These are phyloP conservation scores for Caloboletus firmus DNA, from an alignment of 1,284 basidiomycete genomes.

Conservation along the genomic window DNA sequence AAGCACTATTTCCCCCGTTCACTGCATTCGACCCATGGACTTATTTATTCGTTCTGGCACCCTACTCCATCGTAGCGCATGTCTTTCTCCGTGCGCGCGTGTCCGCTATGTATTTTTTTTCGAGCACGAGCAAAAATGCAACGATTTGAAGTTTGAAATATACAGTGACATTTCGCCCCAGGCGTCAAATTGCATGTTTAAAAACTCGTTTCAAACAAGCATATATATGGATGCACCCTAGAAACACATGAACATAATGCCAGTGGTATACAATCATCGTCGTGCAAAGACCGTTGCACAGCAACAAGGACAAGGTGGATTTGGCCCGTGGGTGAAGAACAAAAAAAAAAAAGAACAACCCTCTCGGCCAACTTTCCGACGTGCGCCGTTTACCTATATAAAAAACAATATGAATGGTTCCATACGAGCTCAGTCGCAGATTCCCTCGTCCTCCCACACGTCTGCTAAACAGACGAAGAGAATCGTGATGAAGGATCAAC, in stretches of 20 bases:
- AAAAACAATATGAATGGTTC: neutral
- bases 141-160: too few species aligned
- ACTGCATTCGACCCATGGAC: slow-evolving; percentile 24
- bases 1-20: slow-evolving; percentile 1
- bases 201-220: neutral
- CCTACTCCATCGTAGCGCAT: neutral
- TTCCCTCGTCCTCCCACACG: slow-evolving; percentile 44
- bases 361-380: neutral
- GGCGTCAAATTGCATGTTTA: too few species aligned
- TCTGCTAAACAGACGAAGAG: too few species aligned
- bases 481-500: too few species aligned
- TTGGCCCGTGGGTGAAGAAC: neutral
- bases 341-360: neutral
- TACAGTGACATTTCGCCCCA: too few species aligned
- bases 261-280: neutral
- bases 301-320: neutral
- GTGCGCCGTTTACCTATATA: neutral
- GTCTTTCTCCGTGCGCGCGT: neutral
- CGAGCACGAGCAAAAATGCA: neutral
- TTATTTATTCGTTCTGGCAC: slow-evolving; percentile 16
- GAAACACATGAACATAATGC: too few species aligned
- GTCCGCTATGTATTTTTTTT: neutral
- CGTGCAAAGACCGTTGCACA: neutral
- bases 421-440: slow-evolving; percentile 36
- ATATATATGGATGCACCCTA: too few species aligned